phyloP scores from a whole-genome alignment of 768 basidiomycete genomes.

The Tylopilus balloui region DNA sequence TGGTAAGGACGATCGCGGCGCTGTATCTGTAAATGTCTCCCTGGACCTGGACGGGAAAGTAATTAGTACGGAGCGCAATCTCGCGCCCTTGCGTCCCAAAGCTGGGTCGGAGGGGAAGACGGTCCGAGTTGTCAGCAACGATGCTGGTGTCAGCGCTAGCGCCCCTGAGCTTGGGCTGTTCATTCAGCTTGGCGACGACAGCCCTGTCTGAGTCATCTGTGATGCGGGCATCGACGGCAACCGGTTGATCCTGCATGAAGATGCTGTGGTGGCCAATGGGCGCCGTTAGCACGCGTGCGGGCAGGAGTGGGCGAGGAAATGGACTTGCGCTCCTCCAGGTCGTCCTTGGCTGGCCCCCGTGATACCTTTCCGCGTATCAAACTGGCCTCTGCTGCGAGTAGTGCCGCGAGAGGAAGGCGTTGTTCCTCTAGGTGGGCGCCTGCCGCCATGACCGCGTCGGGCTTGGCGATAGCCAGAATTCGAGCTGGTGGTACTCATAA shows the following conservation, averaged over 20 bases:
- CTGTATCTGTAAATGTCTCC: slow-evolving; percentile 40
- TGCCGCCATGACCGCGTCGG: too few species aligned
- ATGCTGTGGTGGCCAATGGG: slow-evolving; percentile 1
- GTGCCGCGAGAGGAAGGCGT: background rate
- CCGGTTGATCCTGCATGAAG: slow-evolving; percentile 37
- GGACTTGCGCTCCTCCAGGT: slow-evolving; percentile 19
- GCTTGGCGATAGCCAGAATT: slow-evolving; percentile 9
- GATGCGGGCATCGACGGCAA: slow-evolving; percentile 53
- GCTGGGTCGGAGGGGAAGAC: slow-evolving; percentile 43
- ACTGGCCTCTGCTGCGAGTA: slow-evolving; percentile 13
- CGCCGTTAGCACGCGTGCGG: background rate
- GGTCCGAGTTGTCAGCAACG: background rate
- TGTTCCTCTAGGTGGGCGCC: slow-evolving; percentile 24
- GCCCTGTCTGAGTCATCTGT: slow-evolving; percentile 36
- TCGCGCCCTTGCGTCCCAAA: slow-evolving; percentile 39
- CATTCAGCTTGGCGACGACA: slow-evolving; percentile 31
- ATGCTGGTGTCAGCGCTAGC: background rate
- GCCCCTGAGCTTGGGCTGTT: slow-evolving; percentile 1
- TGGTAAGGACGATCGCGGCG: slow-evolving; percentile 25
- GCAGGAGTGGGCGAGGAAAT: background rate
- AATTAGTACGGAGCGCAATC: slow-evolving; percentile 45
- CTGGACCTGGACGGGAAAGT: slow-evolving; percentile 42
- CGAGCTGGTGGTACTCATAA: slow-evolving; percentile 3
- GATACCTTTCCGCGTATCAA: too few species aligned
- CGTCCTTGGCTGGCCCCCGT: slow-evolving; percentile 11